Base-by-base conservation (phyloP, 2,329 filamentous ascomycete genomes). In the Neopestalotiopsis sp. region DNA sequence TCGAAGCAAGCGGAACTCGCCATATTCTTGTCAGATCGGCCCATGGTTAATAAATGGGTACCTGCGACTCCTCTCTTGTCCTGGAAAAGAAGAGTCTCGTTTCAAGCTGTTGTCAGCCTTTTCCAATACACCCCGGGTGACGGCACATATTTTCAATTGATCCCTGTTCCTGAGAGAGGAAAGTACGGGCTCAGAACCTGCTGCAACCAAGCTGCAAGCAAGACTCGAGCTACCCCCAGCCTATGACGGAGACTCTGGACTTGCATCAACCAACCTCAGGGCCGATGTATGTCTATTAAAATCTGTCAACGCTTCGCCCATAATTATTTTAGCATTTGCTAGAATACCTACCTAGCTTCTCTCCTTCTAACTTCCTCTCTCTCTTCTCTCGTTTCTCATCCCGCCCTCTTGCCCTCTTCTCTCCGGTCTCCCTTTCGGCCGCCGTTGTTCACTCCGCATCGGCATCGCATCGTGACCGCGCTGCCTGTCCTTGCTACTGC, bases 111-210 rank as follows among this genome's bases (percentile, higher is more conserved):
- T 59, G 57, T 34, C 57, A 59, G 57, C 57, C 20, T 12, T 14
- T 10, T 34, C 30, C 14, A 14, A 14, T 59, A 13, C 24, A 14
- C 20, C 57, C 14, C 57, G 57, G 57, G 57, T 59, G 57, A 59
- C 57, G 57, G 57, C 57, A 59, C 20, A n/a, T 20, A n/a, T 17
- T 20, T 20, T 53, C 7, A 20, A 24, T 53, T 10, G 20, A 53
- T 53, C 57, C 57, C 57, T 59, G 57, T 34, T 13, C 12, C 20
- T 5, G 30, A 28, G 57, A 14, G 30, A 14, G 57, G 20, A 53
- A 53, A 53, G 20, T 53, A 53, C 45, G 45, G 45, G 57, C 30
- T 59, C 57, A 59, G 57, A 59, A 59, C 57, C 57, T 59, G 57
- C 57, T 59, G 57, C 30, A 28, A 24, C 30, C 17, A 53, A 20